Evolutionary conservation across 306 rosid genomes (phyloP), one percentile per base, ranked within the genome.

Genomic region (Pterocarpus santalinus): DNA sequence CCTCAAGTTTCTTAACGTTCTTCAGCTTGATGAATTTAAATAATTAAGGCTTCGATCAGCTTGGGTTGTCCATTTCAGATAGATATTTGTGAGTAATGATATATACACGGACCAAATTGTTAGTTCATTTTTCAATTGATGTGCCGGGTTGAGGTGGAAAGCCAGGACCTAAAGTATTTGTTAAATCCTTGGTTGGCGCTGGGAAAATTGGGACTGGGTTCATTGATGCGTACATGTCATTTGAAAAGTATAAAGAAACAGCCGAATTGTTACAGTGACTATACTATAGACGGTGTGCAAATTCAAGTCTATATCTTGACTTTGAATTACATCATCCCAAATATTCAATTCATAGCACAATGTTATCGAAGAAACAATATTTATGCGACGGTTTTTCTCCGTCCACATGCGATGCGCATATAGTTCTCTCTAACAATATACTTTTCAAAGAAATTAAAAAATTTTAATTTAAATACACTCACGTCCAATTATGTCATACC

Each of bases 231-330:
- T 51, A 12, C 57, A 28, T 8, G 14, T 4, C 39, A 11, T 10
- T 61, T 30, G 66, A 61, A 61, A 61, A 61, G 39, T 61, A 10
- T 61, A 61, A 61, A 32, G 2, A 32, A 32, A 4, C 39, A 32
- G 39, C 66, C 39, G 15, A 61, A 61, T 32, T 30, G 17, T 60
- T 57, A 30, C 65, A 8, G 65, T 60, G 65, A 4, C 5, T 7
- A 22, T 10, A 8, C 65, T 60, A 60, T 16, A 8, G 13, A 57
- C 9, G 12, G 12, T 1, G 4, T 57, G 2, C 34, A 57, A 14
- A 57, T 60, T 16, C 65, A 28, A 60, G 65, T 60, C 65, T 57
- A 57, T 57, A 22, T 60, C 38, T 8, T 60, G 36, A 28, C 65
- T 57, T 57, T 57, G 34, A 22, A 22, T 60, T 28, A 28, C 8